Percentiles rank a stretch among this genome's conserved stretches.
Evolutionary conservation across 2,329 filamentous ascomycete genomes (phyloP).

Genomic region (Ophiostoma novo-ulmi): DNA sequence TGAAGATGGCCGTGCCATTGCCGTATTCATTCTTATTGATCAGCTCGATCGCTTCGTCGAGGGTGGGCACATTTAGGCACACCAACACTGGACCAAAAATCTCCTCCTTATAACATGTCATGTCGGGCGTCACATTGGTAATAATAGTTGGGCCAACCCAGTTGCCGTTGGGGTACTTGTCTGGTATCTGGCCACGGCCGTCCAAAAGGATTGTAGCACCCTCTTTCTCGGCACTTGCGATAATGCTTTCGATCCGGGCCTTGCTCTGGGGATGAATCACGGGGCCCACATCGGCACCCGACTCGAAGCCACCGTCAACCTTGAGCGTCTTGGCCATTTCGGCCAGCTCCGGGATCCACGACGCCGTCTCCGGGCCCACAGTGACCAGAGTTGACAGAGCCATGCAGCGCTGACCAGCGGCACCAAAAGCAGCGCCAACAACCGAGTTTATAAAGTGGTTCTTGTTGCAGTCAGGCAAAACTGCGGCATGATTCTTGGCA

Average conservation of each 20-base stretch:
- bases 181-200: slow-evolving; percentile 66
- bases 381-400: slow-evolving; percentile 77
- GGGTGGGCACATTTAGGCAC: slow-evolving; percentile 69
- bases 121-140: slow-evolving; percentile 69
- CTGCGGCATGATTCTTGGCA: slow-evolving; percentile 82
- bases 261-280: slow-evolving; percentile 77
- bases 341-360: slow-evolving; percentile 74
- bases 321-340: slow-evolving; percentile 67
- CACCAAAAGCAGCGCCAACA: slow-evolving; percentile 76
- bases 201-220: slow-evolving; percentile 79
- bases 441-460: slow-evolving; percentile 84
- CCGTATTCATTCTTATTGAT: slow-evolving; percentile 86
- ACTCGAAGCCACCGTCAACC: slow-evolving; percentile 76
- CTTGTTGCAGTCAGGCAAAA: slow-evolving; percentile 83
- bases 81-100: slow-evolving; percentile 83
- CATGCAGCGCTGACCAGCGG: slow-evolving; percentile 83
- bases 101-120: slow-evolving; percentile 81
- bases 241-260: slow-evolving; percentile 69
- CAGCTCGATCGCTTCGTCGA: slow-evolving; percentile 73
- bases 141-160: slow-evolving; percentile 82
- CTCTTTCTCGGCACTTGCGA: slow-evolving; percentile 71
- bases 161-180: slow-evolving; percentile 79
- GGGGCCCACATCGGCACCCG: slow-evolving; percentile 72
- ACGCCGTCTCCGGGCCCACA: slow-evolving; percentile 71
- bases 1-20: slow-evolving; percentile 83